These are phyloP conservation scores for Piloderma croceum DNA, from an alignment of 768 basidiomycete genomes.

Conservation along the genomic window DNA sequence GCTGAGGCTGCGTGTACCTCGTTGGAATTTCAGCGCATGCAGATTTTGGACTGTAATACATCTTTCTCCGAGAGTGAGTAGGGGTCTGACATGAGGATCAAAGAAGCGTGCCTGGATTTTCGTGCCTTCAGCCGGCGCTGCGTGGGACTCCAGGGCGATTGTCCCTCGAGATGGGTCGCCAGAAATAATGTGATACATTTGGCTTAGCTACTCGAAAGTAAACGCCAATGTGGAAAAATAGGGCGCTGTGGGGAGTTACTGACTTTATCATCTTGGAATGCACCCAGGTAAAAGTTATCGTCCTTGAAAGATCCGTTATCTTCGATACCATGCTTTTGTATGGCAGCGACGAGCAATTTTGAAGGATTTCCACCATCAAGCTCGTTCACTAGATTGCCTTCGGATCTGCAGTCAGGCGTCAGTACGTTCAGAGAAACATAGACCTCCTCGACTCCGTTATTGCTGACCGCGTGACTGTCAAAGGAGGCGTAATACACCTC, in stretches of 20 bases:
- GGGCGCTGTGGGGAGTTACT: neutral
- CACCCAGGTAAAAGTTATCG: constrained; percentile 53
- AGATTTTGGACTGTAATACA: constrained; percentile 35
- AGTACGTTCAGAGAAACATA: no score
- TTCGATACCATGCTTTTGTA: constrained; percentile 35
- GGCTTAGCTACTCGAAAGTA: constrained; percentile 30
- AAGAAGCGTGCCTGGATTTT: constrained; percentile 42
- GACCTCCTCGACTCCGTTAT: no score
- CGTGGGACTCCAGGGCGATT: constrained; percentile 51
- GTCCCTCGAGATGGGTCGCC: constrained; percentile 70
- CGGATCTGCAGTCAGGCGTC: constrained; percentile 37
- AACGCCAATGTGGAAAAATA: neutral
- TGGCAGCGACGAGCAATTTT: constrained; percentile 48
- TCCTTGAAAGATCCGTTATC: constrained; percentile 38
- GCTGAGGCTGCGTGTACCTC: neutral
- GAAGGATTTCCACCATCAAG: constrained; percentile 58
- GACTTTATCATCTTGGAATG: constrained; percentile 13
- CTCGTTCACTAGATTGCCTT: constrained; percentile 67
- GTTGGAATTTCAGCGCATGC: constrained; percentile 7
- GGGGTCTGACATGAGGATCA: neutral
- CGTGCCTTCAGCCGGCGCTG: constrained; percentile 46
- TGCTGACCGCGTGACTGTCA: constrained; percentile 52
- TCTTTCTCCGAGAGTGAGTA: constrained; percentile 23
- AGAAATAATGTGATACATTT: constrained; percentile 55
- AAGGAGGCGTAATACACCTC: constrained; percentile 35